A percentile compares a stretch with the other conserved stretches of the same genome.
Conservation (phyloP, 495 filamentous ascomycete species). For the Sporormia fimetaria region DNA sequence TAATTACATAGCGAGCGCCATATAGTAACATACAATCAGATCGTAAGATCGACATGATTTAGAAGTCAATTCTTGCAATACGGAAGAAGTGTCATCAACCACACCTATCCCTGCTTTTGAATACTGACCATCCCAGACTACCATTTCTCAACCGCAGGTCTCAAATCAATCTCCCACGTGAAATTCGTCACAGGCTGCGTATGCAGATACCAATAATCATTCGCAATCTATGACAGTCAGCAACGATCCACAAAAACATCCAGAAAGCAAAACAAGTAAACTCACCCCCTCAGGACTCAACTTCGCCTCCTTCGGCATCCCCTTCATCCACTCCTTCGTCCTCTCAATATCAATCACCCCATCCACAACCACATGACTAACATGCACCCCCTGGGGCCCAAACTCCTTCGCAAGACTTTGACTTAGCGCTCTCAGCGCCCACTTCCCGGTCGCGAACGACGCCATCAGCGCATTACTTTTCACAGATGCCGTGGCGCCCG, state of each 20-base stretch:
- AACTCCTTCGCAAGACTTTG: conserved; percentile 81
- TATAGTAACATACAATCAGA: too few relatives aligned
- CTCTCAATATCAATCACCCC: conserved; percentile 77
- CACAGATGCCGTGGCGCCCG: conserved; percentile 74
- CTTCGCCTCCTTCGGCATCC: conserved; percentile 55
- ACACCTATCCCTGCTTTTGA: too few relatives aligned
- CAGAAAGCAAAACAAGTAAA: conserved; percentile 16
- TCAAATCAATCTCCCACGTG: conserved; percentile 74
- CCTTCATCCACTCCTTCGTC: conserved; percentile 49
- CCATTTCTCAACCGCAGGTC: conserved; percentile 72
- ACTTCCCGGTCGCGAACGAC: conserved; percentile 68
- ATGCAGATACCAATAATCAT: conserved; percentile 80
- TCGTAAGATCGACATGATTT: too few relatives aligned
- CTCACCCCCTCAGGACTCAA: conserved; percentile 70
- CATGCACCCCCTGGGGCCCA: conserved; percentile 78
- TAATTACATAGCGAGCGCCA: too few relatives aligned
- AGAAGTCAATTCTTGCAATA: too few relatives aligned
- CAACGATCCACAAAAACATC: too few relatives aligned
- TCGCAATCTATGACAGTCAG: conserved; percentile 57
- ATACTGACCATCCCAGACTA: too few relatives aligned
- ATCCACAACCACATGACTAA: conserved; percentile 76
- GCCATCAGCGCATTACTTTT: conserved; percentile 61
- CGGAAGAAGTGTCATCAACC: too few relatives aligned
- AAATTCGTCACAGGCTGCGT: conserved; percentile 71
- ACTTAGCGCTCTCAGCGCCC: conserved; percentile 62